Evolutionary conservation across 805 yeast species (phyloP).

Genomic region (Saccharomycopsis sp.): DNA sequence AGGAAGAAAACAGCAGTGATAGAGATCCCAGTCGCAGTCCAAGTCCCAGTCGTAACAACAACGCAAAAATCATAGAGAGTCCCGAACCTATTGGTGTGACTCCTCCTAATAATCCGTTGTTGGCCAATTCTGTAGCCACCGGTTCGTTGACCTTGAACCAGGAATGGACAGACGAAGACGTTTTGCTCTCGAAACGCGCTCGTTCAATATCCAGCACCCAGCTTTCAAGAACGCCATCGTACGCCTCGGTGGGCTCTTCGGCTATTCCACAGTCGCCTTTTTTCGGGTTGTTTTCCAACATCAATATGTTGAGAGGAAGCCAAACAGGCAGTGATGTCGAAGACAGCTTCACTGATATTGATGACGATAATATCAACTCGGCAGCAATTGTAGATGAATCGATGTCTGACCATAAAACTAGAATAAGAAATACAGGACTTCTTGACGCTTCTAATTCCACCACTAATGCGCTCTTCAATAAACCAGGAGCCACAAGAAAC

Average conservation of each 20-base stretch:
- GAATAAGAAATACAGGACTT: not conserved
- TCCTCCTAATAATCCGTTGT: too few species aligned
- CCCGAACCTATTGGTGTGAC: too few species aligned
- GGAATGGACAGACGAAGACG: not conserved
- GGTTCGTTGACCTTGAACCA: too few species aligned
- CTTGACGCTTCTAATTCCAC: not conserved
- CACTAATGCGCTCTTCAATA: conserved; percentile 2
- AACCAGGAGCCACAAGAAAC: conserved; percentile 4
- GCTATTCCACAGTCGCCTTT: conserved; percentile 8
- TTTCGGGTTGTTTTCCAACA: conserved; percentile 8
- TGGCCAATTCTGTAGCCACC: not conserved
- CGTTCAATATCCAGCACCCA: not conserved
- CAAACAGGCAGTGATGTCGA: not conserved
- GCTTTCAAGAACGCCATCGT: conserved; percentile 7
- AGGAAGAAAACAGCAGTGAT: too few species aligned
- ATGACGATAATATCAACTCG: conserved; percentile 4
- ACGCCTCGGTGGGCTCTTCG: not conserved
- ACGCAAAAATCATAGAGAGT: too few species aligned
- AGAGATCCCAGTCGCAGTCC: not conserved
- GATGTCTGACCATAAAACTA: not conserved
- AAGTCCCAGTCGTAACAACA: too few species aligned
- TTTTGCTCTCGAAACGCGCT: not conserved
- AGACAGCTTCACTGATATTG: conserved; percentile 7
- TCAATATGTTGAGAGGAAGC: not conserved
- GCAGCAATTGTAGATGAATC: not conserved